Conservation (phyloP, 352 stramenopile genomes). For the Phytophthora pseudosyringae region DNA sequence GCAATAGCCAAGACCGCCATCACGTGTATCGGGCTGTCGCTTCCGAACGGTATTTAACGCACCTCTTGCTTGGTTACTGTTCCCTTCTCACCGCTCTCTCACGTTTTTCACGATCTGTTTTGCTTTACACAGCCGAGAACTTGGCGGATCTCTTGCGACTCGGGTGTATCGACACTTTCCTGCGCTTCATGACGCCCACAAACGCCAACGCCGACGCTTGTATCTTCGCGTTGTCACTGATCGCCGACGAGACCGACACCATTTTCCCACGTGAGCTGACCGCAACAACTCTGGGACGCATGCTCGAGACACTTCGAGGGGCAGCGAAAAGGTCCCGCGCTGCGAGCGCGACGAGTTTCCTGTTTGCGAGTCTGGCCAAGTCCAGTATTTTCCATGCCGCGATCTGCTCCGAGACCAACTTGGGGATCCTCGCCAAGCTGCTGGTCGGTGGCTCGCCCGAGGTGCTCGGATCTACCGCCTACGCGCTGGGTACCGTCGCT, state of each 20-base stretch:
- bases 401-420: conserved; percentile 59
- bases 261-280: conserved; percentile 64
- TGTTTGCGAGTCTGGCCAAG: conserved; percentile 65
- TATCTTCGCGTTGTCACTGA: conserved; percentile 60
- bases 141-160: conserved; percentile 57
- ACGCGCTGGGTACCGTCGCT: conserved; percentile 59
- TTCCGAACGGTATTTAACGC: conserved; percentile 54
- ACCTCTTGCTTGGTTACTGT: neutral
- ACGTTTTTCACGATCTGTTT: neutral
- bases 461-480: conserved; percentile 56
- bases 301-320: conserved; percentile 71
- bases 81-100: neutral
- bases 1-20: conserved; percentile 57
- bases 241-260: conserved; percentile 58
- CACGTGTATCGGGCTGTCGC: conserved; percentile 58
- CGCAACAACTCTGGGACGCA: conserved; percentile 28
- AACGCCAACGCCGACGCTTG: conserved; percentile 57
- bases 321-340: conserved; percentile 64
- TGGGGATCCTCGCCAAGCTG: conserved; percentile 73
- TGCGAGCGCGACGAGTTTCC: conserved; percentile 59
- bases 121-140: conserved; percentile 49
- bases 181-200: conserved; percentile 51
- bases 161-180: conserved; percentile 60
- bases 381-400: conserved; percentile 52
- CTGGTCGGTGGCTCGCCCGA: conserved; percentile 60